Conservation (phyloP, 1,139 yeast genomes). For the Pichia sp. region DNA sequence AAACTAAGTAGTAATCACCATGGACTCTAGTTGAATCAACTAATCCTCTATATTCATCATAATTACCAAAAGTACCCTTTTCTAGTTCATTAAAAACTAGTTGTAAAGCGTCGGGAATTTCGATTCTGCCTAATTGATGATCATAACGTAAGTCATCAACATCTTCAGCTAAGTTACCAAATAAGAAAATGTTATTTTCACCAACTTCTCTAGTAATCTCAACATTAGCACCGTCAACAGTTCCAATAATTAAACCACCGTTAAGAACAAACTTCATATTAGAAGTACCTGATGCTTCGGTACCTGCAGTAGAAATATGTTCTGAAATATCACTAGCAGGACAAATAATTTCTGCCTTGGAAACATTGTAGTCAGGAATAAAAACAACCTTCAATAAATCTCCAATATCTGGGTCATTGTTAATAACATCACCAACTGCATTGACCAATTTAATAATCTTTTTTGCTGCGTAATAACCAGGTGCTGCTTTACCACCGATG, state of each 20-base stretch:
- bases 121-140: conserved; percentile 52
- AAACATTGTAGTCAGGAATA: conserved; percentile 87
- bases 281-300: conserved; percentile 94
- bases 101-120: conserved; percentile 49
- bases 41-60: conserved; percentile 60
- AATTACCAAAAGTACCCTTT: conserved; percentile 64
- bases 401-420: conserved; percentile 67
- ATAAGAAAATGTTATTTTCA: conserved; percentile 84
- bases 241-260: conserved; percentile 91
- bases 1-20: conserved; percentile 82
- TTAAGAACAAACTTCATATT: conserved; percentile 93
- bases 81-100: conserved; percentile 66
- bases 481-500: conserved; percentile 95
- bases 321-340: conserved; percentile 91
- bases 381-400: conserved; percentile 79
- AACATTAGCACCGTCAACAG: conserved; percentile 95
- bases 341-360: conserved; percentile 84
- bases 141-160: conserved; percentile 80
- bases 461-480: conserved; percentile 94
- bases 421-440: conserved; percentile 73
- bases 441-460: conserved; percentile 80
- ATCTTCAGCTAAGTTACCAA: conserved; percentile 84
- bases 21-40: conserved; percentile 62
- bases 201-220: conserved; percentile 90
- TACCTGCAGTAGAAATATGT: conserved; percentile 97